phyloP scores from a whole-genome alignment of 176 grass and related monocot species.

The Dendrocalamus sinicus region DNA sequence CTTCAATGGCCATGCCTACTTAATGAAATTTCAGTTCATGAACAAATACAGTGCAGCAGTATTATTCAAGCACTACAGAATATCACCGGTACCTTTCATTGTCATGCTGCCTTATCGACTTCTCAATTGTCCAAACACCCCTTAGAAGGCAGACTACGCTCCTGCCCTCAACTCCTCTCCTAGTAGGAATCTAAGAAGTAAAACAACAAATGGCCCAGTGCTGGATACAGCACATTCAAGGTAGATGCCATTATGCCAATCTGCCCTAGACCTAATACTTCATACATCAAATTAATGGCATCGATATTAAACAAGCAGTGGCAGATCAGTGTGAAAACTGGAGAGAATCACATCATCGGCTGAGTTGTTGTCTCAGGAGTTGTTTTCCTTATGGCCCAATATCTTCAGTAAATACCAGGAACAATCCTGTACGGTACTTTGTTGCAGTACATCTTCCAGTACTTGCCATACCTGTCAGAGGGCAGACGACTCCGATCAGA shows the following conservation, averaged over 20 bases:
- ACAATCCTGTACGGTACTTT: conserved; percentile 83
- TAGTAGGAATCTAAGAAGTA: not conserved
- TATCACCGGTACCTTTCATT: not conserved
- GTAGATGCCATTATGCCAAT: conserved; percentile 12
- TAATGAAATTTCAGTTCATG: not conserved
- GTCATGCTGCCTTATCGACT: not conserved
- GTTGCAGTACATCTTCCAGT: conserved; percentile 92
- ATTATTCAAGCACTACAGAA: conserved; percentile 25
- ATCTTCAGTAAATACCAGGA: conserved; percentile 87
- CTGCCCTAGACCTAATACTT: conserved; percentile 17
- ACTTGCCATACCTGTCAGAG: conserved; percentile 83
- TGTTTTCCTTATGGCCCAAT: not conserved
- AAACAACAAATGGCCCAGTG: not conserved
- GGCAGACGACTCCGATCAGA: conserved; percentile 19
- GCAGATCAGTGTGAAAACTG: not conserved
- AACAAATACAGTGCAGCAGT: not conserved
- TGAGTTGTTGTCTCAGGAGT: not conserved
- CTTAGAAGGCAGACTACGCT: not conserved
- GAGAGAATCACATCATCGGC: conserved; percentile 7
- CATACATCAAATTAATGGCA: conserved; percentile 25
- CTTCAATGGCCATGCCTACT: not conserved
- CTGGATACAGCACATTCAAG: not conserved
- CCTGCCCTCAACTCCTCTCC: not conserved
- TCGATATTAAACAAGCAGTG: conserved; percentile 2
- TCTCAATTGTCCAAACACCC: not conserved